phyloP scores from a whole-genome alignment of 73 alveolate genomes.

The Stentor roeselii region DNA sequence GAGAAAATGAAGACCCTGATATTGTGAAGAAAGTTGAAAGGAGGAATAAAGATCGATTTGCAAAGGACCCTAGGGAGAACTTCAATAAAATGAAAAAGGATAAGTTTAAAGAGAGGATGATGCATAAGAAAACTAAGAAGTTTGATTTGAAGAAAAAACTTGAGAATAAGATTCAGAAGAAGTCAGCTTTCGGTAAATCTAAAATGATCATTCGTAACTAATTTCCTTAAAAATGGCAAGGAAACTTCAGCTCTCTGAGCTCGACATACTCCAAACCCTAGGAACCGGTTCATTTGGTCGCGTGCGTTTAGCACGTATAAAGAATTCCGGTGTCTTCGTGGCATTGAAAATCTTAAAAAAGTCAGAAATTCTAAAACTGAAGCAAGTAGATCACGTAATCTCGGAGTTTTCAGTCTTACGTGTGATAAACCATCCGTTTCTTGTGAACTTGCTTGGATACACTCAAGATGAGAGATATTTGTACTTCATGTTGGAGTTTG shows the following conservation, averaged over 20 bases:
- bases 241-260: conserved; percentile 5
- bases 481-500: conserved; percentile 86
- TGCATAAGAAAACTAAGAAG: neutral
- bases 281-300: conserved; percentile 89
- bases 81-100: neutral
- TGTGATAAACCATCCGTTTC: conserved; percentile 91
- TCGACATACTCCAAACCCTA: conserved; percentile 26
- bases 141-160: neutral
- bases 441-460: conserved; percentile 81
- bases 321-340: conserved; percentile 29
- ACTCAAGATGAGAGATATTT: conserved; percentile 82
- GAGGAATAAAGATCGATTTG: conserved; percentile 32
- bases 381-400: conserved; percentile 95
- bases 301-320: conserved; percentile 76
- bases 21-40: conserved; percentile 46
- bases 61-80: neutral
- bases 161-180: neutral
- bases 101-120: neutral
- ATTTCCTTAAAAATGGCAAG: neutral
- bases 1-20: conserved; percentile 67
- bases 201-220: conserved; percentile 4
- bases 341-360: conserved; percentile 95
- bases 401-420: conserved; percentile 93
- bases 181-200: neutral
- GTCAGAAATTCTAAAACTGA: conserved; percentile 84